Base-by-base conservation (phyloP, 805 yeast genomes). In the Saturnispora galanensis region DNA sequence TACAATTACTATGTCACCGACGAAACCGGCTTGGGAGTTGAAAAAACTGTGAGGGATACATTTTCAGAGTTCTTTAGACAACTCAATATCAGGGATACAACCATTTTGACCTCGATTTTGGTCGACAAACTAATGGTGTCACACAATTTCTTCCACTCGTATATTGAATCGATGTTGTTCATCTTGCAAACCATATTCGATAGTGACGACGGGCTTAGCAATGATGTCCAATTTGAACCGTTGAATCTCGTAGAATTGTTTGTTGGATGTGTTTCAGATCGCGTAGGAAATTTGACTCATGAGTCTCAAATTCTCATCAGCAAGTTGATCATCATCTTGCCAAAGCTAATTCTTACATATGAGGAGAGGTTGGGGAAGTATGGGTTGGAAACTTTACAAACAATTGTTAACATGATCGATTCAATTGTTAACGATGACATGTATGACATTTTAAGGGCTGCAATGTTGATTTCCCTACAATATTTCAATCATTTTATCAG, bases 1-100 rank as follows among this genome's bases (percentile, higher is more conserved):
- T 73, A 78, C 55, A 86, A 88, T 55, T 62, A 60, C 3, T 87
- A 77, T 58, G 84, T 86, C 5, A 74, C 88, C 2, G 81, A 77
- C 31, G 88, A 84, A 46, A 70, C 85, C 2, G 96, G 87, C 1
- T 68, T 88, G 30, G 64, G 80, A 0, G 64, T 79, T 0, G 74
- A 73, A 5, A 61, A 63, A 9, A 60, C 72, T 2, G 73, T 80
- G 1, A 72, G 97, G 43, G 82, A 79, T 40, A 71, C 83, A 0
- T 65, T 80, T 1, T 67, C 68, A 26, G 86, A 81, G 28, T 71
- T 76, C 31, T 50, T 84, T 5, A 62, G 73, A 0, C 79, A 76
- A 16, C 52, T 79, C 31, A 66, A 71, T 32, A 64, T 62, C 5
- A 38, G 41, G 0, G 79, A 76, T 50, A 65, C 73, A 8, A 43